phyloP scores from a whole-genome alignment of 345 rosid species.

The Clarkia xantiana region DNA sequence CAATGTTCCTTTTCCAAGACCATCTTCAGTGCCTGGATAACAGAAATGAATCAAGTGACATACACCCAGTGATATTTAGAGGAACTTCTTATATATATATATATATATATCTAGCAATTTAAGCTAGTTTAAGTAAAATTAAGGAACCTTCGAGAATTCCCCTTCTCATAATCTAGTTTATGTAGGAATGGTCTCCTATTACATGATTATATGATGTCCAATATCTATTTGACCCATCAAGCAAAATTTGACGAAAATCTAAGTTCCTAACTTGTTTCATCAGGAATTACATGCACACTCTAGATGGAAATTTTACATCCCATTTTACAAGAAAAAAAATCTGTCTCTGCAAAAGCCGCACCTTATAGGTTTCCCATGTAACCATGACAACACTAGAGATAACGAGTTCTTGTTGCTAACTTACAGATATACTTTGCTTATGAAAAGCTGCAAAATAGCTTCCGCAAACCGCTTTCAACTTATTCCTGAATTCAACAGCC shows the following conservation, averaged over 20 bases:
- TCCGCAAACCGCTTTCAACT: slow-evolving; percentile 79
- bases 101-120: background rate
- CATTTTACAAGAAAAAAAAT: background rate
- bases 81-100: too few species aligned
- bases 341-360: background rate
- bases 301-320: background rate
- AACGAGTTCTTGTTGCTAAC: slow-evolving; percentile 19
- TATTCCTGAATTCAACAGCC: slow-evolving; percentile 85
- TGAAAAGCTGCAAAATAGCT: slow-evolving; percentile 74
- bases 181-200: too few species aligned
- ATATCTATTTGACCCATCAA: too few species aligned
- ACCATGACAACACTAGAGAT: slow-evolving; percentile 4
- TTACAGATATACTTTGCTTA: slow-evolving; percentile 71
- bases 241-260: too few species aligned
- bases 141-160: too few species aligned
- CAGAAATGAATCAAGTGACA: background rate
- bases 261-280: too few species aligned
- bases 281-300: background rate
- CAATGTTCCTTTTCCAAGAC: slow-evolving; percentile 95
- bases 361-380: background rate
- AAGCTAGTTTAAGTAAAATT: too few species aligned
- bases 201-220: too few species aligned
- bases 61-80: background rate
- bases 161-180: too few species aligned
- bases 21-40: slow-evolving; percentile 84